A percentile compares a stretch with the other conserved stretches of the same genome.
Conservation (phyloP, 306 rosid genomes). For the Trifolium repens region DNA sequence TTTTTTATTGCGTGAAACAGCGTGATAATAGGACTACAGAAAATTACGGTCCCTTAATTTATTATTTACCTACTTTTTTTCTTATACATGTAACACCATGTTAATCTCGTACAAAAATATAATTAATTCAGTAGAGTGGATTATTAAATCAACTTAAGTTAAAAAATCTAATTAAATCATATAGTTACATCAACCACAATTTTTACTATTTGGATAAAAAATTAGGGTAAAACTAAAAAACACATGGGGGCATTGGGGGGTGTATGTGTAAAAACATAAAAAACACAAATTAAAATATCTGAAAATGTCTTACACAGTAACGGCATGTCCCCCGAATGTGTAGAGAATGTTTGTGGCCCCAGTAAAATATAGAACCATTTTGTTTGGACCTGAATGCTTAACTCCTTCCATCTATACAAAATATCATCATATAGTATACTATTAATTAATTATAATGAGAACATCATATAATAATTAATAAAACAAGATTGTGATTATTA, state of each 20-base stretch:
- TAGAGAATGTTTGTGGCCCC: slow-evolving; percentile 99
- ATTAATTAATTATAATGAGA: no score
- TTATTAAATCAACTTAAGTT: no score
- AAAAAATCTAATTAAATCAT: no score
- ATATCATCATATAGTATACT: not conserved
- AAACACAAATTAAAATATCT: slow-evolving; percentile 38
- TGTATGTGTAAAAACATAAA: slow-evolving; percentile 40
- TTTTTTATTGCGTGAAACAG: no score
- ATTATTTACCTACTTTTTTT: no score
- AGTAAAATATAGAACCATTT: slow-evolving; percentile 88
- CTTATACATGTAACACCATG: no score
- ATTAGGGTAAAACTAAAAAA: not conserved
- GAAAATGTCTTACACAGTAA: slow-evolving; percentile 88
- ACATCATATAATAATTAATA: not conserved
- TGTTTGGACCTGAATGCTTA: slow-evolving; percentile 89
- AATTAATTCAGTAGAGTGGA: no score
- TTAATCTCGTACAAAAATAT: no score
- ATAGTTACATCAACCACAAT: no score
- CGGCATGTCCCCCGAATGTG: slow-evolving; percentile 99
- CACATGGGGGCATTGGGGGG: not conserved
- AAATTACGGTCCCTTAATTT: no score
- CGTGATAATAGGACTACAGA: no score
- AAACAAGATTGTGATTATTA: not conserved
- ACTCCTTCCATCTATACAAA: slow-evolving; percentile 78
- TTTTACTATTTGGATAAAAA: no score